These are phyloP conservation scores for Carex sylvatica DNA, from an alignment of 202 grass and related monocot species.

Conservation along the genomic window DNA sequence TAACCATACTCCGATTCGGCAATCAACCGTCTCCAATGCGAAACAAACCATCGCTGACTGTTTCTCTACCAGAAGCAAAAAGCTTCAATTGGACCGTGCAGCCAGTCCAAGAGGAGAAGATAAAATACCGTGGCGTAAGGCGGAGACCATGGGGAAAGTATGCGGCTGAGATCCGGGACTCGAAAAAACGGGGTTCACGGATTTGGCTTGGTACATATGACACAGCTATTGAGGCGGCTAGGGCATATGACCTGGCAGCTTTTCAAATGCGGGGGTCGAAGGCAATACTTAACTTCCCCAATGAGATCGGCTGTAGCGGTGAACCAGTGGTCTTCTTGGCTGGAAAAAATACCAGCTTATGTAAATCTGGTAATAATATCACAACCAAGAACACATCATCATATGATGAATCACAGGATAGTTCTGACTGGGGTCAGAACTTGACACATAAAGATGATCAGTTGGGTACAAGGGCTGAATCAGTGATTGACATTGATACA, in stretches of 20 bases:
- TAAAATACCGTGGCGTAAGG: conserved; percentile 58
- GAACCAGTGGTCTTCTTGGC: not conserved
- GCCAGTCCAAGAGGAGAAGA: not conserved
- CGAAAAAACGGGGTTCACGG: conserved; percentile 55
- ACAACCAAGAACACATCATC: not conserved
- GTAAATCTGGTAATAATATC: not conserved
- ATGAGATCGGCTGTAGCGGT: conserved; percentile 48
- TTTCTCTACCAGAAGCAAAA: not conserved
- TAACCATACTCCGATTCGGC: conserved; percentile 16
- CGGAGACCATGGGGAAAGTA: conserved; percentile 60
- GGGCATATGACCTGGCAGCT: conserved; percentile 70
- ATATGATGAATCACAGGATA: not conserved
- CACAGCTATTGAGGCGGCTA: conserved; percentile 61
- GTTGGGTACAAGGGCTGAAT: not conserved
- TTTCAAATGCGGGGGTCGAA: conserved; percentile 73
- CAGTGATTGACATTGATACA: not conserved
- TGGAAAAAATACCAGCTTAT: not conserved
- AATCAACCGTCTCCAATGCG: not conserved
- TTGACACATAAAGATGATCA: not conserved
- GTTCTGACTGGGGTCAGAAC: not conserved
- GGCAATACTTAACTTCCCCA: conserved; percentile 91
- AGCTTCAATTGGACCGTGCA: not conserved
- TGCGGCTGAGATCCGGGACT: conserved; percentile 79
- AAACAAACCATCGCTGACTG: not conserved
- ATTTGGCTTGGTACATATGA: conserved; percentile 86